Percentiles rank a stretch among this genome's conserved stretches.
These are phyloP conservation scores for Lipomyces yarrowii DNA, from an alignment of 1,139 yeast genomes.

Conservation along the genomic window DNA sequence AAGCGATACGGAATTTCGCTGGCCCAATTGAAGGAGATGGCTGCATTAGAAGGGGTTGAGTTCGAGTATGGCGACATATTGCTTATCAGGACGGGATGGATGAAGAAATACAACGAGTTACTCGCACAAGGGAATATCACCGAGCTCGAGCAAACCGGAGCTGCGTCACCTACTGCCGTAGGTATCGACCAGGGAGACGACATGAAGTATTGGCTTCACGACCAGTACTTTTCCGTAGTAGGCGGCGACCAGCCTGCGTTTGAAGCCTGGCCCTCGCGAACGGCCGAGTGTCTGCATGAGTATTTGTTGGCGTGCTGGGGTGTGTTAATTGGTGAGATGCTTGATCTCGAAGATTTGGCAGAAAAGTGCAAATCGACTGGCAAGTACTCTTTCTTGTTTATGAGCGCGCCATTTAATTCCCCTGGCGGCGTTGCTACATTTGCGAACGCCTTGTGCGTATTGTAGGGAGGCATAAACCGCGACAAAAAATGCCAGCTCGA, in stretches of 20 bases:
- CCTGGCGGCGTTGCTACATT: slow-evolving; percentile 41
- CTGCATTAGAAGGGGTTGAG: slow-evolving; percentile 36
- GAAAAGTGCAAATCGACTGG: slow-evolving; percentile 35
- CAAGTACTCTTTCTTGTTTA: slow-evolving; percentile 39
- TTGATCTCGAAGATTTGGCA: slow-evolving; percentile 40
- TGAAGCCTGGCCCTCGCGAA: slow-evolving; percentile 37
- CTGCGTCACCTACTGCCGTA: slow-evolving; percentile 33
- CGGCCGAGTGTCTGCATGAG: slow-evolving; percentile 26
- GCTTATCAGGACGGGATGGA: slow-evolving; percentile 40
- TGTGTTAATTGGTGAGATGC: slow-evolving; percentile 34
- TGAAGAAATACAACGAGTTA: slow-evolving; percentile 37
- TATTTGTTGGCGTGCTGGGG: slow-evolving; percentile 33
- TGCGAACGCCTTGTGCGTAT: slow-evolving; percentile 38
- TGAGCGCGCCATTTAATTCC: slow-evolving; percentile 40
- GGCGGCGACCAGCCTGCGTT: slow-evolving; percentile 40
- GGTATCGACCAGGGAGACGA: slow-evolving; percentile 40
- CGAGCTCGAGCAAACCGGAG: slow-evolving; percentile 26
- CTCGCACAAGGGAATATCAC: slow-evolving; percentile 30
- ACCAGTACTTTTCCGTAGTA: slow-evolving; percentile 40
- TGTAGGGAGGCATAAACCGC: too few species aligned
- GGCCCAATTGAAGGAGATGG: slow-evolving; percentile 36
- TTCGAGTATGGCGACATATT: slow-evolving; percentile 40
- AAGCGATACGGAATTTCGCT: slow-evolving; percentile 36
- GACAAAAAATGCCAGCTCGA: too few species aligned
- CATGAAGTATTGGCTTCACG: slow-evolving; percentile 38